phyloP scores from a whole-genome alignment of 768 basidiomycete species.

The Rhodotorula toruloides region DNA sequence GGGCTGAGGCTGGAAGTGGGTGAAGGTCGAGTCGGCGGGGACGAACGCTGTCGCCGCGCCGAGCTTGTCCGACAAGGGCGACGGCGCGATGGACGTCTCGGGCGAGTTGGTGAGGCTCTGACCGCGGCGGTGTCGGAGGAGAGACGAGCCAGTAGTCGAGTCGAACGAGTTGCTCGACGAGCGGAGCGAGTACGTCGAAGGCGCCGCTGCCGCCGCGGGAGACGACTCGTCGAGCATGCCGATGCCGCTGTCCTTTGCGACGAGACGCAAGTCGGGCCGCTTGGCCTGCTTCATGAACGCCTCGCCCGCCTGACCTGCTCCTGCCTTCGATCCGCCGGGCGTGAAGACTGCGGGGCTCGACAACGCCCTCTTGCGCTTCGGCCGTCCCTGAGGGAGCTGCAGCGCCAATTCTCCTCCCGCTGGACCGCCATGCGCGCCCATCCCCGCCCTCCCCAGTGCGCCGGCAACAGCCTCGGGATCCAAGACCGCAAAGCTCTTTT shows the following conservation, averaged over 20 bases:
- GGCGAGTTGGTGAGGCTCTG: not conserved
- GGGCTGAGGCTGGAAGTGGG: constrained; percentile 29
- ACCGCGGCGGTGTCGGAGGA: not conserved
- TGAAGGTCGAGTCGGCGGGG: not conserved
- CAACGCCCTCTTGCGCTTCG: constrained; percentile 26
- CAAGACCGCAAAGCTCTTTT: not conserved
- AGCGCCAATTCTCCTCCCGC: not conserved
- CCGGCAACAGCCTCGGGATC: not conserved
- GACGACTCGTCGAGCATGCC: not conserved
- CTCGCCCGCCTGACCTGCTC: not conserved
- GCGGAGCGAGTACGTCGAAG: constrained; percentile 8
- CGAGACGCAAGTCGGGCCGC: constrained; percentile 18
- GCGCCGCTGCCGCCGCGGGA: not conserved
- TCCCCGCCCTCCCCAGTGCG: not conserved
- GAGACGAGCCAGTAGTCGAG: constrained; percentile 4
- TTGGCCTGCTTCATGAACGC: constrained; percentile 25
- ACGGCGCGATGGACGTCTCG: constrained; percentile 18
- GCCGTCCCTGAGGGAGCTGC: no score
- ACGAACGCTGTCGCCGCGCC: not conserved
- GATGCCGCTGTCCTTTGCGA: not conserved
- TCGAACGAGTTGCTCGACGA: constrained; percentile 26
- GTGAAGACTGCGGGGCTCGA: constrained; percentile 31
- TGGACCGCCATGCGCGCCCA: not conserved
- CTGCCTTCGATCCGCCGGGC: constrained; percentile 10
- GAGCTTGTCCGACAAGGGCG: constrained; percentile 5